phyloP scores from a whole-genome alignment of 257 asterid species.

The Echites panduratus region DNA sequence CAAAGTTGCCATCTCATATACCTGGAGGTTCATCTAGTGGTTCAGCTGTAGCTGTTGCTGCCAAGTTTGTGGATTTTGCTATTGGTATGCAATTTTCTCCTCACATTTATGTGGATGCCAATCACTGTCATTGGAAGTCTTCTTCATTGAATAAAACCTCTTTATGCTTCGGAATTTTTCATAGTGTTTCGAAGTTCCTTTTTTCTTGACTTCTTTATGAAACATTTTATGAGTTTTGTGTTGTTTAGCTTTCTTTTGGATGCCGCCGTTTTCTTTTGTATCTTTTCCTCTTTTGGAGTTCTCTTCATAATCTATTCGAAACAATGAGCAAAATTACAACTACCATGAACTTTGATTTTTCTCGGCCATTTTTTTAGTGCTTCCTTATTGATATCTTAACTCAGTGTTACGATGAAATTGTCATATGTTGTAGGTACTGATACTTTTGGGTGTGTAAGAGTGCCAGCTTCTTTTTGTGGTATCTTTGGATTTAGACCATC shows the following conservation, averaged over 20 bases:
- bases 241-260: background rate
- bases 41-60: constrained; percentile 89
- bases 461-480: constrained; percentile 69
- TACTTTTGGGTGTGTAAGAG: constrained; percentile 51
- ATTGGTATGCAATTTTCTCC: constrained; percentile 46
- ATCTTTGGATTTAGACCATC: constrained; percentile 84
- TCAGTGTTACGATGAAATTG: constrained; percentile 14
- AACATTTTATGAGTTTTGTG: background rate
- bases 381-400: background rate
- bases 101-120: background rate
- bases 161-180: background rate
- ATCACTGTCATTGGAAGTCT: constrained; percentile 1
- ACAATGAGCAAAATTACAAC: background rate
- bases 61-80: constrained; percentile 75
- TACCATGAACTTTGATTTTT: background rate
- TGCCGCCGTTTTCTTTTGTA: background rate
- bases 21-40: constrained; percentile 98
- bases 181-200: background rate
- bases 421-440: constrained; percentile 57
- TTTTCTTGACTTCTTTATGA: background rate
- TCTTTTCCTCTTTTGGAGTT: background rate
- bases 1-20: constrained; percentile 56
- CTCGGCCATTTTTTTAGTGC: background rate
- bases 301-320: background rate
- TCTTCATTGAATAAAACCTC: background rate